Percentiles rank a stretch among this genome's conserved stretches.
These are phyloP conservation scores for Fusarium concolor DNA, from an alignment of 2,329 filamentous ascomycete species.

Conservation along the genomic window DNA sequence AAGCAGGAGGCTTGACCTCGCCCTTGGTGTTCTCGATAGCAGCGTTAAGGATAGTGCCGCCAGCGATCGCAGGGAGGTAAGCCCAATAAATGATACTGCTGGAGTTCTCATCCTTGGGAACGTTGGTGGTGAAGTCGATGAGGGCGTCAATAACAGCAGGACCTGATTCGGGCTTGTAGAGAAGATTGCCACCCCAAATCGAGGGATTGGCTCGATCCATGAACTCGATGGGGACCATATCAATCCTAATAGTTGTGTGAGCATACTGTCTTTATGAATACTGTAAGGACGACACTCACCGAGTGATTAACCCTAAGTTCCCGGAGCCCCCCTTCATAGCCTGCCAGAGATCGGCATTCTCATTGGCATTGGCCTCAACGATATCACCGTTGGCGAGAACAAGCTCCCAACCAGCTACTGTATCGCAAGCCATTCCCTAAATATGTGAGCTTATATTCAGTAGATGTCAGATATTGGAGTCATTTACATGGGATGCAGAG, in stretches of 20 bases:
- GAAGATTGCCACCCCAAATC: conserved; percentile 50
- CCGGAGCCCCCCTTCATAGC: conserved; percentile 61
- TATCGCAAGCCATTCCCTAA: too few relatives aligned
- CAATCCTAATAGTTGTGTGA: conserved; percentile 31
- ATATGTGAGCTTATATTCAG: too few relatives aligned
- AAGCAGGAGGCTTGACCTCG: conserved; percentile 46
- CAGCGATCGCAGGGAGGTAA: conserved; percentile 46
- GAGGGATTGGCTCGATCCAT: too few relatives aligned
- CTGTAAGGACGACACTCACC: too few relatives aligned
- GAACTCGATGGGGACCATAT: conserved; percentile 50
- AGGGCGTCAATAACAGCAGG: conserved; percentile 47
- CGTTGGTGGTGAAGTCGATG: conserved; percentile 49
- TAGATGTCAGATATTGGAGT: too few relatives aligned
- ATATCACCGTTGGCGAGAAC: conserved; percentile 58
- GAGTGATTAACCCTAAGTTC: conserved; percentile 58
- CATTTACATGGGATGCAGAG: too few relatives aligned
- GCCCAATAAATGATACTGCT: conserved; percentile 51
- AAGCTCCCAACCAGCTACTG: conserved; percentile 56
- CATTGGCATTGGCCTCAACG: conserved; percentile 54
- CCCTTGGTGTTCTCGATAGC: conserved; percentile 50
- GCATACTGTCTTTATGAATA: too few relatives aligned
- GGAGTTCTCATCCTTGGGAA: conserved; percentile 49
- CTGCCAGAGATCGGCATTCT: conserved; percentile 58
- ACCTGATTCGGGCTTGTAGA: conserved; percentile 40
- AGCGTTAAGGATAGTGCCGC: conserved; percentile 48